Evolutionary conservation across 176 grass and related monocot species (phyloP).

Genomic region (Ensete glaucum): DNA sequence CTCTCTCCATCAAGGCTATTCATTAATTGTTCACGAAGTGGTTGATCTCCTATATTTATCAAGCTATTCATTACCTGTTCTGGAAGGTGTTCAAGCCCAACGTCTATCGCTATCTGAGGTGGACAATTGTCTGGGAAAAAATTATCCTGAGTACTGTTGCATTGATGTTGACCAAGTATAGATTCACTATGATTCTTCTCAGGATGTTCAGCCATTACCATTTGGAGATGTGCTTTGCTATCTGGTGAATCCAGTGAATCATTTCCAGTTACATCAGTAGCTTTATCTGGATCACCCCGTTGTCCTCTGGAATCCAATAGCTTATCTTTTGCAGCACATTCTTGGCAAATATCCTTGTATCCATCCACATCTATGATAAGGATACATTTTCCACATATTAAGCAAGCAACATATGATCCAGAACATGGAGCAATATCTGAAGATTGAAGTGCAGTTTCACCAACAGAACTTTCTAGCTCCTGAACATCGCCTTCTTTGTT

Average conservation of each 20-base stretch:
- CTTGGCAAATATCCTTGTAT: slow-evolving; percentile 30
- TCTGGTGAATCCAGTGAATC: background rate
- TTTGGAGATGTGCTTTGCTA: background rate
- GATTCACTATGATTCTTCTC: too few species aligned
- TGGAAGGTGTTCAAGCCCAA: too few species aligned
- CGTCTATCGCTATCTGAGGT: too few species aligned
- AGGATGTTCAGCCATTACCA: background rate
- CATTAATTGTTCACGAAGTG: too few species aligned
- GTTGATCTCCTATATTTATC: too few species aligned
- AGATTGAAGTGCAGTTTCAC: slow-evolving; percentile 14
- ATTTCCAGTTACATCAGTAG: background rate
- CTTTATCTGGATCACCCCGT: background rate
- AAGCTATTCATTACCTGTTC: too few species aligned
- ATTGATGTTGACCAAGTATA: too few species aligned
- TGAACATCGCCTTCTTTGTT: slow-evolving; percentile 11
- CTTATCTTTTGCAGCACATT: slow-evolving; percentile 32
- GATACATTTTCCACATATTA: slow-evolving; percentile 41
- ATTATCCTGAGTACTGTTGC: too few species aligned
- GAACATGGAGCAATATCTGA: slow-evolving; percentile 15
- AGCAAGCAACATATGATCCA: slow-evolving; percentile 29
- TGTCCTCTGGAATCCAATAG: slow-evolving; percentile 7
- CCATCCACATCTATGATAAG: slow-evolving; percentile 25
- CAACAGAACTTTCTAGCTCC: slow-evolving; percentile 27
- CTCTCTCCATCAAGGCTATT: too few species aligned
- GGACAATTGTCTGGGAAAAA: too few species aligned